phyloP scores from a whole-genome alignment of 2,329 filamentous ascomycete species.

The Stenocarpella maydis region DNA sequence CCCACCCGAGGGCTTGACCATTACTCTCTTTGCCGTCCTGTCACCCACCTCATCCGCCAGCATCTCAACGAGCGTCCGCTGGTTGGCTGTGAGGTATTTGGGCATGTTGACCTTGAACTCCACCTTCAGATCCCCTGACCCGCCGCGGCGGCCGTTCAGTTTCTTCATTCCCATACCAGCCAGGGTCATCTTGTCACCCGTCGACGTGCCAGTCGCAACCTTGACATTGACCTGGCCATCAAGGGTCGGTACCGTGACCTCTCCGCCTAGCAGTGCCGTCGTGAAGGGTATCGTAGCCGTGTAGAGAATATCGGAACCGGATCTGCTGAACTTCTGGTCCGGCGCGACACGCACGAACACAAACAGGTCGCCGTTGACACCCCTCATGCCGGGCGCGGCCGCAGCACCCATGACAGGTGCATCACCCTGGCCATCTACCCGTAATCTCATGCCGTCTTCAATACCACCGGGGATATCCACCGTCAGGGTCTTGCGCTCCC shows the following conservation, averaged over 20 bases:
- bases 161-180: constrained; percentile 94
- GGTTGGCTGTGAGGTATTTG: constrained; percentile 90
- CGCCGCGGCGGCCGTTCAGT: constrained; percentile 71
- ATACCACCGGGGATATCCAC: constrained; percentile 95
- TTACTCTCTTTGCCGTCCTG: constrained; percentile 88
- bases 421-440: constrained; percentile 87
- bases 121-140: constrained; percentile 84
- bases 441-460: constrained; percentile 93
- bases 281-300: constrained; percentile 92
- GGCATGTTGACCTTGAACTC: constrained; percentile 97
- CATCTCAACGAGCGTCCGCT: constrained; percentile 93
- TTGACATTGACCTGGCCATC: constrained; percentile 91
- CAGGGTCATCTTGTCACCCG: constrained; percentile 90
- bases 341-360: constrained; percentile 89
- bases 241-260: constrained; percentile 87
- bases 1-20: constrained; percentile 54
- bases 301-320: constrained; percentile 90
- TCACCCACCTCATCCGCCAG: constrained; percentile 96
- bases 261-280: constrained; percentile 90
- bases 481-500: constrained; percentile 82
- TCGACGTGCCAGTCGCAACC: constrained; percentile 88
- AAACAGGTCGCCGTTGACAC: constrained; percentile 86
- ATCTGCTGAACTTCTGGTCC: constrained; percentile 87
- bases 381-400: constrained; percentile 67
- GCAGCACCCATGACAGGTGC: constrained; percentile 79